Percentiles rank a stretch among this genome's conserved stretches.
Conservation (phyloP, 352 stramenopile species). For the Globisporangium sylvaticum region DNA sequence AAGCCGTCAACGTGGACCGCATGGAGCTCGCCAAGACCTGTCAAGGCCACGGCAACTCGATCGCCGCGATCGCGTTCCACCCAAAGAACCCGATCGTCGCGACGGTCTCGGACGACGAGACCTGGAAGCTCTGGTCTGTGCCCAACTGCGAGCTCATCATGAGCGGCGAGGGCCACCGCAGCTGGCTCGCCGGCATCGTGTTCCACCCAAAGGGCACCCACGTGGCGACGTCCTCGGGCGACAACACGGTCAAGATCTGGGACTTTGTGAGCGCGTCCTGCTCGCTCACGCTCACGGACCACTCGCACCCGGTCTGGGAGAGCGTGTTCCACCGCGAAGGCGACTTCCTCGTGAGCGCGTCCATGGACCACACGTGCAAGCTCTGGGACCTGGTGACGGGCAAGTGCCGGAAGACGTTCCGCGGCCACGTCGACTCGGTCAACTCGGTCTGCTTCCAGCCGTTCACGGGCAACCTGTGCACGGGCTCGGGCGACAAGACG, state of each 20-base stretch:
- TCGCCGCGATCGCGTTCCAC: slow-evolving; percentile 89
- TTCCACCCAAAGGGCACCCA: slow-evolving; percentile 92
- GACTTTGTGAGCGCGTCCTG: slow-evolving; percentile 90
- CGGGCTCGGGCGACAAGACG: slow-evolving; percentile 92
- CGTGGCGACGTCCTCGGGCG: slow-evolving; percentile 88
- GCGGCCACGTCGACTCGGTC: slow-evolving; percentile 93
- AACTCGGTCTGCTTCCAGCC: slow-evolving; percentile 93
- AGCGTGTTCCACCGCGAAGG: slow-evolving; percentile 91
- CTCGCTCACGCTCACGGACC: slow-evolving; percentile 88
- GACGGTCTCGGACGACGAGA: slow-evolving; percentile 92
- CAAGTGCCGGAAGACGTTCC: slow-evolving; percentile 90
- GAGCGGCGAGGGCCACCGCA: slow-evolving; percentile 91
- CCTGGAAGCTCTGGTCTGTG: slow-evolving; percentile 94
- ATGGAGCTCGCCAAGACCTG: slow-evolving; percentile 87
- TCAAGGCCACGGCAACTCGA: slow-evolving; percentile 88
- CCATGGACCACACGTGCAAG: slow-evolving; percentile 93
- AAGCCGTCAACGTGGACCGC: slow-evolving; percentile 57
- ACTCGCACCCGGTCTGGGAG: slow-evolving; percentile 93
- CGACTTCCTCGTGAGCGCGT: slow-evolving; percentile 90
- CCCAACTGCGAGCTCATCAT: slow-evolving; percentile 93
- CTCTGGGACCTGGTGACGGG: slow-evolving; percentile 91
- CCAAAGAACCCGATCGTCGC: slow-evolving; percentile 91
- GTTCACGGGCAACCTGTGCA: slow-evolving; percentile 91
- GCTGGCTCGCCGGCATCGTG: slow-evolving; percentile 88
- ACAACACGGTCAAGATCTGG: slow-evolving; percentile 95